These are phyloP conservation scores for Fraxinus sp. DNA, from an alignment of 305 asterid genomes.

Conservation along the genomic window DNA sequence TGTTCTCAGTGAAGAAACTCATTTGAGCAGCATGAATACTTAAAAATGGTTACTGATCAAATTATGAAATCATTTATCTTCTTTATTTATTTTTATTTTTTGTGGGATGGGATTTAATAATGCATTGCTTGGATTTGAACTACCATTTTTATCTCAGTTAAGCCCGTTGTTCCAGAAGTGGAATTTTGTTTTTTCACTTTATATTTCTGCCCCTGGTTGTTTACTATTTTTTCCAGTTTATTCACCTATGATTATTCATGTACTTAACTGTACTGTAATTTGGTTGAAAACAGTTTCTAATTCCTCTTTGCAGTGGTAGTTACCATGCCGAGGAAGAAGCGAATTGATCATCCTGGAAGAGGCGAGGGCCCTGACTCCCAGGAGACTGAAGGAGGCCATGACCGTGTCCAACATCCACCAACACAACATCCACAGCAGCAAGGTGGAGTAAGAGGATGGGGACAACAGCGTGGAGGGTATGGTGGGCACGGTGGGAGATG, in stretches of 20 bases:
- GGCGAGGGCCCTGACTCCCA: constrained; percentile 64
- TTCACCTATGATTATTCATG: neutral
- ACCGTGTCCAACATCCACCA: constrained; percentile 49
- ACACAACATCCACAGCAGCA: constrained; percentile 50
- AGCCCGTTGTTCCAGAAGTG: neutral
- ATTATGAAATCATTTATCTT: neutral
- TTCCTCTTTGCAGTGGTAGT: constrained; percentile 34
- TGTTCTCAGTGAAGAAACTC: neutral
- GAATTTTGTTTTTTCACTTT: neutral
- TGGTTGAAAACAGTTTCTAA: neutral
- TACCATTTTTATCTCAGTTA: neutral
- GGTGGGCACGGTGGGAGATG: constrained; percentile 59
- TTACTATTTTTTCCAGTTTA: neutral
- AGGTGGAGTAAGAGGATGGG: constrained; percentile 52
- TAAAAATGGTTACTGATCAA: neutral
- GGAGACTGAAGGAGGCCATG: constrained; percentile 59
- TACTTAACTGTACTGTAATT: neutral
- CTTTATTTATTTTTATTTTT: neutral
- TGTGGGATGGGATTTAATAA: neutral
- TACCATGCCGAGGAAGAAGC: constrained; percentile 71
- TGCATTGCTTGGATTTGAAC: neutral
- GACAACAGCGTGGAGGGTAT: constrained; percentile 68
- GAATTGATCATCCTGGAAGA: constrained; percentile 54
- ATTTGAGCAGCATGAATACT: neutral
- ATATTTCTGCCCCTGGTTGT: neutral